Conservation (phyloP, 768 basidiomycete genomes). For the Mycena galopus region DNA sequence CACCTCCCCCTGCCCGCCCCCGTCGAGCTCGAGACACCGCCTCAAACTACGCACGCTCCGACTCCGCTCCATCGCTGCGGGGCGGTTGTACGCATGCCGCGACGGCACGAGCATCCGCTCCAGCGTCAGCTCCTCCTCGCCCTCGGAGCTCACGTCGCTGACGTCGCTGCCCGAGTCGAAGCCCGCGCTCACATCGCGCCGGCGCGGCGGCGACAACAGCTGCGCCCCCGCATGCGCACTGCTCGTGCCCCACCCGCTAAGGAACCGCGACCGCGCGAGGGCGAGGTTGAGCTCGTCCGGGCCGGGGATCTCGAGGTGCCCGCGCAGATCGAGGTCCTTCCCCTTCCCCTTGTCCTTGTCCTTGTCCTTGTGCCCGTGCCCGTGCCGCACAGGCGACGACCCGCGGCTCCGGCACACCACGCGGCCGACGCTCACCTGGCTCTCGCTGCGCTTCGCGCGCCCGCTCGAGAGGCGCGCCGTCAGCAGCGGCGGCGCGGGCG, state of each 20-base stretch:
- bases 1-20: slow-evolving; percentile 7
- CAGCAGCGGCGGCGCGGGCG: slow-evolving; percentile 24
- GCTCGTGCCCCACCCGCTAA: slow-evolving; percentile 30
- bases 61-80: slow-evolving; percentile 33
- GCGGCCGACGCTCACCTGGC: slow-evolving; percentile 33
- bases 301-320: slow-evolving; percentile 27
- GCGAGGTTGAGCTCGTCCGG: slow-evolving; percentile 24
- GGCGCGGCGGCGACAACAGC: slow-evolving; percentile 29
- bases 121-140: slow-evolving; percentile 37
- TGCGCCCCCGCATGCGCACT: slow-evolving; percentile 22
- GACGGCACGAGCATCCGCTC: slow-evolving; percentile 35
- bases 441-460: slow-evolving; percentile 35
- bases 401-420: slow-evolving; percentile 38
- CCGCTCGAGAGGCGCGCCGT: slow-evolving; percentile 27
- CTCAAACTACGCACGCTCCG: slow-evolving; percentile 35
- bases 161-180: slow-evolving; percentile 18
- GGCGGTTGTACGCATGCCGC: neutral
- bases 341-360: slow-evolving; percentile 32
- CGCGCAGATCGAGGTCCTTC: slow-evolving; percentile 32
- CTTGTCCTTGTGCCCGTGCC: no score
- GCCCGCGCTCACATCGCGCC: slow-evolving; percentile 18
- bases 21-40: slow-evolving; percentile 32
- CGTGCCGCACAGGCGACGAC: slow-evolving; percentile 35
- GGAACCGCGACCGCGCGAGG: slow-evolving; percentile 30
- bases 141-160: slow-evolving; percentile 35